These are phyloP conservation scores for Plasmodium coatneyi DNA, from an alignment of 169 alveolate genomes.

Conservation along the genomic window DNA sequence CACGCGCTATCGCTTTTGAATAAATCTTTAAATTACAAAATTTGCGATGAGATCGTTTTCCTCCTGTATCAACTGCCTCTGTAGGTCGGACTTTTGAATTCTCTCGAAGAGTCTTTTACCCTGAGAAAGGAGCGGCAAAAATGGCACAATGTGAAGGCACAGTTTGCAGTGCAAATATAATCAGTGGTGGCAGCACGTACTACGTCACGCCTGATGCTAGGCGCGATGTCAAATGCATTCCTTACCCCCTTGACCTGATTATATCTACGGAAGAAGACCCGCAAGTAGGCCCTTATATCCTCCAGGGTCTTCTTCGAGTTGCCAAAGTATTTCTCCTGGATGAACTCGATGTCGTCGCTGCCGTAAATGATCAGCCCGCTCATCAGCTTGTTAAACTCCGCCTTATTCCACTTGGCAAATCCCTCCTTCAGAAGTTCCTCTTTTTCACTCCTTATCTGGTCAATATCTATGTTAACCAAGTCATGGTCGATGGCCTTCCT, in stretches of 20 bases:
- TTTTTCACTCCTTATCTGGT: constrained; percentile 28
- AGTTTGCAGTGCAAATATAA: not conserved
- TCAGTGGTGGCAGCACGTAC: not conserved
- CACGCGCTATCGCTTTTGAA: not conserved
- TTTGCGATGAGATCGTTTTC: constrained; percentile 49
- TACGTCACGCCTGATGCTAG: not conserved
- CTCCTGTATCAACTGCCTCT: constrained; percentile 46
- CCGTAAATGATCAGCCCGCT: constrained; percentile 45
- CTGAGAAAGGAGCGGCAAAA: not conserved
- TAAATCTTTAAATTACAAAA: constrained; percentile 22
- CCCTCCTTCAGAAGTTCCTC: constrained; percentile 46
- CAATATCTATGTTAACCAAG: constrained; percentile 37
- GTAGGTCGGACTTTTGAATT: constrained; percentile 45
- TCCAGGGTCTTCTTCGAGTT: constrained; percentile 57
- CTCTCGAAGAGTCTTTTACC: constrained; percentile 45
- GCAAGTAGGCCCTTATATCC: constrained; percentile 41
- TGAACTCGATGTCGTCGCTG: constrained; percentile 33
- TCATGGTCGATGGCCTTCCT: not conserved
- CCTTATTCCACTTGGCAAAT: constrained; percentile 59
- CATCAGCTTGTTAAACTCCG: constrained; percentile 59
- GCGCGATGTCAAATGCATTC: not conserved
- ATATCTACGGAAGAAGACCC: constrained; percentile 41
- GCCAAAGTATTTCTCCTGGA: constrained; percentile 38
- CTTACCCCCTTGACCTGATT: constrained; percentile 64
- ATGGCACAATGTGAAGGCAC: not conserved